These are phyloP conservation scores for Aspergillus luchuensis DNA, from an alignment of 2,329 filamentous ascomycete genomes.

Conservation along the genomic window DNA sequence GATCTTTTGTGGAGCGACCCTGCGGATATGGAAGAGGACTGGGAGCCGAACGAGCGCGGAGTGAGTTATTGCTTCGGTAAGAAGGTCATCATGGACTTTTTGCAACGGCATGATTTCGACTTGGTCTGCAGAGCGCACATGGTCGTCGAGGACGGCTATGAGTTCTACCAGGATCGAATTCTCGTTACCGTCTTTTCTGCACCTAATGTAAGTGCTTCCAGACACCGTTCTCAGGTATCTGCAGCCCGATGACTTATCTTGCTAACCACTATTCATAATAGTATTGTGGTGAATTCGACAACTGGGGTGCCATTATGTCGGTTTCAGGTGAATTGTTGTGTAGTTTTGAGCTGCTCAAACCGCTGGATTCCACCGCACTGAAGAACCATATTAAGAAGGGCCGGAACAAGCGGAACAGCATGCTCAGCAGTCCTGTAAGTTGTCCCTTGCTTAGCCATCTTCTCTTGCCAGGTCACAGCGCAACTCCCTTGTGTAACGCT, in stretches of 20 bases:
- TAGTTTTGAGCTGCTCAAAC: slow-evolving; percentile 95
- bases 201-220: slow-evolving; percentile 73
- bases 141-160: slow-evolving; percentile 98
- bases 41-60: slow-evolving; percentile 95
- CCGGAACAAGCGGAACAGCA: slow-evolving; percentile 88
- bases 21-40: slow-evolving; percentile 95
- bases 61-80: slow-evolving; percentile 99
- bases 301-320: slow-evolving; percentile 99
- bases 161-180: slow-evolving; percentile 95
- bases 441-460: slow-evolving; percentile 20
- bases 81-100: slow-evolving; percentile 94
- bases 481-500: slow-evolving; percentile 23
- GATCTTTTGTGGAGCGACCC: slow-evolving; percentile 97
- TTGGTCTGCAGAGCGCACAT: slow-evolving; percentile 96
- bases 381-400: slow-evolving; percentile 99
- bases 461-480: slow-evolving; percentile 26
- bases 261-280: slow-evolving; percentile 44
- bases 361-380: slow-evolving; percentile 89
- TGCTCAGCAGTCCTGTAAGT: slow-evolving; percentile 94
- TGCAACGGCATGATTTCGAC: slow-evolving; percentile 94
- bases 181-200: slow-evolving; percentile 97
- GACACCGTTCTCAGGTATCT: not conserved
- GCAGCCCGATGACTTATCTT: slow-evolving; percentile 6
- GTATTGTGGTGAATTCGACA: slow-evolving; percentile 99
- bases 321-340: slow-evolving; percentile 91